Conservation (phyloP, 2,329 filamentous ascomycete species). For the Colletotrichum graminicola region DNA sequence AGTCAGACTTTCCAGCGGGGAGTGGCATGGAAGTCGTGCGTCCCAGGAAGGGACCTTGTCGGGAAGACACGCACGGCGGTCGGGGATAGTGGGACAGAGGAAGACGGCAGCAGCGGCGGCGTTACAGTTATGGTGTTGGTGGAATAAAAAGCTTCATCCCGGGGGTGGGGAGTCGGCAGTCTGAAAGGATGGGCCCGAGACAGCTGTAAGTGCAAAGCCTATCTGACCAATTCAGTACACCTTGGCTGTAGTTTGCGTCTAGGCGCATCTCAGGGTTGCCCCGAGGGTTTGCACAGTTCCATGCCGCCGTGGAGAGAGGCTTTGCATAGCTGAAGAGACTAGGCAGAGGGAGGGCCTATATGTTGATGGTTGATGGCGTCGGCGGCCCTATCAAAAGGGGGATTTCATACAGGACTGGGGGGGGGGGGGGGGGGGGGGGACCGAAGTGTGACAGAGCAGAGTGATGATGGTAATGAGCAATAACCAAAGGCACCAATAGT, state of each 20-base stretch:
- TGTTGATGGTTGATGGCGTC: neutral
- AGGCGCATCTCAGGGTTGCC: neutral
- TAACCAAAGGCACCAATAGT: no score
- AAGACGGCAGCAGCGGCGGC: neutral
- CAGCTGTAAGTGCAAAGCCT: conserved; percentile 34
- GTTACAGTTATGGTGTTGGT: conserved; percentile 15
- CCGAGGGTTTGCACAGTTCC: conserved; percentile 1
- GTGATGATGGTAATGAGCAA: neutral
- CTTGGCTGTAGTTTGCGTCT: neutral
- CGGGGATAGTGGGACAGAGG: conserved; percentile 21
- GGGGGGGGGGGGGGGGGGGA: no score
- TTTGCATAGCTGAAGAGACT: conserved; percentile 9
- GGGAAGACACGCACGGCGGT: conserved; percentile 7
- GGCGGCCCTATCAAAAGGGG: neutral
- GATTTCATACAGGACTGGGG: neutral
- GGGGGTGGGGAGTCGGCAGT: conserved; percentile 11
- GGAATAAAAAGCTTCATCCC: conserved; percentile 27
- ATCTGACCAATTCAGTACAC: neutral
- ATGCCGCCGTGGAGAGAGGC: neutral
- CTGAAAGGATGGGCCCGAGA: conserved; percentile 1
- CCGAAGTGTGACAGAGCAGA: neutral
- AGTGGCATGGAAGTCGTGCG: conserved; percentile 18
- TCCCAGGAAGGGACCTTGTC: conserved; percentile 1
- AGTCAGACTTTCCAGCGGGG: conserved; percentile 15
- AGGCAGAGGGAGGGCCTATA: conserved; percentile 2